Evolutionary conservation across 352 stramenopile species (phyloP).

Genomic region (Phytophthora hibernalis): DNA sequence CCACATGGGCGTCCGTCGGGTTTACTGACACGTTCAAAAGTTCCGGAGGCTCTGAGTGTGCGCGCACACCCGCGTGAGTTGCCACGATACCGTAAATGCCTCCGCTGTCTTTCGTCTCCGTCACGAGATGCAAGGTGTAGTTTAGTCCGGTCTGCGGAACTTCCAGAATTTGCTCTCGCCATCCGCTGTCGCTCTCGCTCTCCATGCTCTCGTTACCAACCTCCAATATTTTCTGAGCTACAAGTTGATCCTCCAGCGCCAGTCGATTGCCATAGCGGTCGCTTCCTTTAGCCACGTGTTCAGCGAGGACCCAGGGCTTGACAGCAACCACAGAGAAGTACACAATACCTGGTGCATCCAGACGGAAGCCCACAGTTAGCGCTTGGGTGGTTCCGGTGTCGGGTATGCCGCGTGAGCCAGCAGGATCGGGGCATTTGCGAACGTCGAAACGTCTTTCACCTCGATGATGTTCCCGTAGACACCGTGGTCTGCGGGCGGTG

Average conservation of each 20-base stretch:
- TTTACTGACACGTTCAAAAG: conserved; percentile 47
- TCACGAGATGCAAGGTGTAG: conserved; percentile 81
- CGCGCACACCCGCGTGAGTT: conserved; percentile 57
- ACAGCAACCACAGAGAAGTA: conserved; percentile 67
- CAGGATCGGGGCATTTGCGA: conserved; percentile 67
- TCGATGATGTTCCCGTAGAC: conserved; percentile 63
- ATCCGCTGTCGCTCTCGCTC: conserved; percentile 46
- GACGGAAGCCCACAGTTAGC: conserved; percentile 69
- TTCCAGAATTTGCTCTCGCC: conserved; percentile 58
- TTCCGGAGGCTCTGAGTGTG: conserved; percentile 52
- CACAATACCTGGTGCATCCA: conserved; percentile 62
- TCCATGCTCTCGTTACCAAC: conserved; percentile 42
- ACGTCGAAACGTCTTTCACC: conserved; percentile 62
- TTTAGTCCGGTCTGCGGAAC: conserved; percentile 62
- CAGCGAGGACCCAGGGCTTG: conserved; percentile 40
- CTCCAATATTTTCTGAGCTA: conserved; percentile 45
- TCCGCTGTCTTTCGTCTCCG: conserved; percentile 70
- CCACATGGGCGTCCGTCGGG: conserved; percentile 68
- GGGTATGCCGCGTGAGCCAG: conserved; percentile 70
- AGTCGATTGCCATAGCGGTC: conserved; percentile 72
- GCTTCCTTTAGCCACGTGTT: conserved; percentile 51
- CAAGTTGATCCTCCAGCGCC: conserved; percentile 61
- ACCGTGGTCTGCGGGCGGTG: conserved; percentile 47
- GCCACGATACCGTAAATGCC: conserved; percentile 80
- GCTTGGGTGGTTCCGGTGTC: conserved; percentile 55